Evolutionary conservation across 108 stramenopile genomes (phyloP), one percentile per base, ranked within the genome.

Genomic region (Nitzschia putrida): DNA sequence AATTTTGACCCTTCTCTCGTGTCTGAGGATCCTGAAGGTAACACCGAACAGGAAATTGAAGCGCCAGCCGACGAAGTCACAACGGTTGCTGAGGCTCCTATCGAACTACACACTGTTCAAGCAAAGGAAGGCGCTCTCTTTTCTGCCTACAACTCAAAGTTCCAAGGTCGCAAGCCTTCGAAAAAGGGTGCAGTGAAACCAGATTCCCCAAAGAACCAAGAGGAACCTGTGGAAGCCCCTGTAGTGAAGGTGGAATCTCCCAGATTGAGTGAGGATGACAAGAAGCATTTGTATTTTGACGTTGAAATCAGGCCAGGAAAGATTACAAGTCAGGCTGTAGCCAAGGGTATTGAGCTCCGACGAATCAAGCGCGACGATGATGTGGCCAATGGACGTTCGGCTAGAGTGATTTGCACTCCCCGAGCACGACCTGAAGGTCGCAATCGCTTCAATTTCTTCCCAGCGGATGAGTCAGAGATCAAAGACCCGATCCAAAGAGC

Each of bases 401-500:
- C 49, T 4, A 57, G 54, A 25, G 59, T 63, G 2, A 50, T 56
- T 23, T 40, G 66, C 22, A 57, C 56, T 37, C 71, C 67, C 10
- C 29, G 40, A 2, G 12, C 20, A 50, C 54, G 54, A 7, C 23
- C 72, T 22, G 44, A 53, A 42, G 73, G 73, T 20, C 18, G 63
- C 42, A 75, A 67, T 52, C 67, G 72, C n/a, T 69, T 82, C 72
- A 68, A 66, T 24, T 75, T 74, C 39, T 21, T 61, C 24, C 65
- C 64, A 16, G 51, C 34, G 10, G 61, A 74, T n/a, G 74, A 79
- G 43, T 38, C 64, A 60, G 82, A 87, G 44, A 85, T 83, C 63
- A 87, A 81, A 64, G 88, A 94, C 56, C 90, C 92, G 1, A 89
- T 91, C 54, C 87, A 91, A 65, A 83, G 89, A 23, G 90, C 90